Conservation (phyloP, 1,284 basidiomycete species). For the Ustanciosporium gigantosporum region DNA sequence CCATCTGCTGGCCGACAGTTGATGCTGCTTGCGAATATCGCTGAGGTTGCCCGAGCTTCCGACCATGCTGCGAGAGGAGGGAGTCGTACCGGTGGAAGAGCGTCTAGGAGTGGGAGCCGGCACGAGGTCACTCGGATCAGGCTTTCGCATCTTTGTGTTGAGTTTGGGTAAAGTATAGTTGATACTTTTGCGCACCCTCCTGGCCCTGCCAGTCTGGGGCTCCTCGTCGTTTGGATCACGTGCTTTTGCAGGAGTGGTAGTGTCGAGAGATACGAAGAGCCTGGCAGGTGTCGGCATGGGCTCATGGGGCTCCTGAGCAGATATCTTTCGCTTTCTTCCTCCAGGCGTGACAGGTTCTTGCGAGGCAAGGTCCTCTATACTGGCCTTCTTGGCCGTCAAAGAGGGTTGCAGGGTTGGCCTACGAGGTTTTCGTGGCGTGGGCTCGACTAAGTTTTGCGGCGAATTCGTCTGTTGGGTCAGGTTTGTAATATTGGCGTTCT, state of each 20-base stretch:
- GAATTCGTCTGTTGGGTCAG: background rate
- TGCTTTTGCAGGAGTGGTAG: background rate
- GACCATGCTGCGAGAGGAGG: conserved; percentile 16
- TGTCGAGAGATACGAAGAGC: conserved; percentile 8
- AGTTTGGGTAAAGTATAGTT: conserved; percentile 60
- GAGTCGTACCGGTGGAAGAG: conserved; percentile 5
- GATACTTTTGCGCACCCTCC: conserved; percentile 52
- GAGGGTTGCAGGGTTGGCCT: background rate
- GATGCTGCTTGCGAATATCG: conserved; percentile 44
- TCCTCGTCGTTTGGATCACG: conserved; percentile 2
- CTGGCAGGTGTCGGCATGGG: conserved; percentile 10
- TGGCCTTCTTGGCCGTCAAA: conserved; percentile 1
- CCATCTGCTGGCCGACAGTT: conserved; percentile 24
- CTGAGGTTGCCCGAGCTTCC: conserved; percentile 44
- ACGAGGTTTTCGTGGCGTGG: background rate
- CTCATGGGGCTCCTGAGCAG: conserved; percentile 8
- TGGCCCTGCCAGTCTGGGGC: conserved; percentile 17
- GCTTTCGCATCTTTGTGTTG: conserved; percentile 61
- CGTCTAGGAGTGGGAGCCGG: conserved; percentile 29
- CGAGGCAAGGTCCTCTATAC: background rate
- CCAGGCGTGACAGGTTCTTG: conserved; percentile 14
- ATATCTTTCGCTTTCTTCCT: conserved; percentile 26
- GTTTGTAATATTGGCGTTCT: background rate
- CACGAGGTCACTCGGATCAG: conserved; percentile 44
- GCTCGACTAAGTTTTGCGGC: background rate